These are phyloP conservation scores for Termitomyces sp. DNA, from an alignment of 768 basidiomycete genomes.

Conservation along the genomic window DNA sequence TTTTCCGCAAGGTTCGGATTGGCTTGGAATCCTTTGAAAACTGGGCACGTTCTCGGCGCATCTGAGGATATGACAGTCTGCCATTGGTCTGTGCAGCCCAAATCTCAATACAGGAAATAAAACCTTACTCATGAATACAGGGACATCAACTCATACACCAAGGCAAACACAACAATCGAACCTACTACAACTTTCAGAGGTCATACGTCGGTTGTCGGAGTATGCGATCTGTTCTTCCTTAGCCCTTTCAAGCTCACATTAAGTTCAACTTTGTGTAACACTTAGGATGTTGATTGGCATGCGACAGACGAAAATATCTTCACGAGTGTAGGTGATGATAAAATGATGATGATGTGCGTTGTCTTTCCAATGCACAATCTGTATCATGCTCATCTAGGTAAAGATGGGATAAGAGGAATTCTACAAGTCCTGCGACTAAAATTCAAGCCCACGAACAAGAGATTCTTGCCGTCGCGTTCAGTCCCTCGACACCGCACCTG, in stretches of 20 bases:
- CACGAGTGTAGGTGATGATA: constrained; percentile 95
- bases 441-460: constrained; percentile 88
- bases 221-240: constrained; percentile 33
- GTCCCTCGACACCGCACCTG: constrained; percentile 74
- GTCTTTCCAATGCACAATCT: not conserved
- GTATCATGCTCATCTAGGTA: not conserved
- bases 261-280: not conserved
- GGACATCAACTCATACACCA: constrained; percentile 90
- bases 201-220: constrained; percentile 90
- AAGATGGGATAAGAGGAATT: constrained; percentile 91
- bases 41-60: constrained; percentile 84
- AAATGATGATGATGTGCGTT: constrained; percentile 86
- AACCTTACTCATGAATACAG: constrained; percentile 36
- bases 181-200: constrained; percentile 82
- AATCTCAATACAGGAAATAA: not conserved
- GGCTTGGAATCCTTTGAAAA: constrained; percentile 84
- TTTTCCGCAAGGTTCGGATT: constrained; percentile 71
- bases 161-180: constrained; percentile 74
- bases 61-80: constrained; percentile 97
- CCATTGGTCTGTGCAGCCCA: constrained; percentile 62
- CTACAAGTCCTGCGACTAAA: constrained; percentile 62
- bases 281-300: constrained; percentile 96
- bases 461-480: constrained; percentile 89
- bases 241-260: not conserved
- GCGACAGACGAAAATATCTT: constrained; percentile 77